Conservation (phyloP, 2,329 filamentous ascomycete species). For the Arthrobotrys iridis region DNA sequence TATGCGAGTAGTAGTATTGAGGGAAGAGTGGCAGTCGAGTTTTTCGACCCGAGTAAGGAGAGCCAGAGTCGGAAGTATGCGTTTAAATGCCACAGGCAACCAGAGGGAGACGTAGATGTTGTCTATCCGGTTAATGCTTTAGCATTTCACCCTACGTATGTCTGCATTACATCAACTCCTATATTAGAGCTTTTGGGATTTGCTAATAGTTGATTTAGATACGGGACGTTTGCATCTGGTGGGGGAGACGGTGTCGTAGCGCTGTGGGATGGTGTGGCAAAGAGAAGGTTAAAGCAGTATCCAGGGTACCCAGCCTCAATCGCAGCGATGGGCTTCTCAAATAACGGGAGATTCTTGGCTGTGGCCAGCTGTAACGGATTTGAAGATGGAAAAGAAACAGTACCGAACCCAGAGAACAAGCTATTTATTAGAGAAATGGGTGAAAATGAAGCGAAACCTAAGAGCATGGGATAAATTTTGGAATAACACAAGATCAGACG, state of each 20-base stretch:
- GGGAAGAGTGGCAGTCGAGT: conserved; percentile 94
- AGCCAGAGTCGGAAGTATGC: conserved; percentile 95
- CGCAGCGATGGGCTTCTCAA: conserved; percentile 78
- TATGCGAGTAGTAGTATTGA: conserved; percentile 95
- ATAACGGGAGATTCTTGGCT: conserved; percentile 79
- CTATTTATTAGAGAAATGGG: conserved; percentile 84
- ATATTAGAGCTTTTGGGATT: background rate
- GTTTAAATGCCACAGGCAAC: conserved; percentile 96
- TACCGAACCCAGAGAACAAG: conserved; percentile 73
- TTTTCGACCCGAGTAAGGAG: conserved; percentile 89
- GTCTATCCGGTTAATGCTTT: conserved; percentile 93
- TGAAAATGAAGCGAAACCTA: conserved; percentile 88
- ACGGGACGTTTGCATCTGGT: conserved; percentile 86
- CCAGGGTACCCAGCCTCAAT: conserved; percentile 83
- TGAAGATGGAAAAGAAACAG: conserved; percentile 85
- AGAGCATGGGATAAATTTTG: conserved; percentile 73
- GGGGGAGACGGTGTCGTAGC: conserved; percentile 92
- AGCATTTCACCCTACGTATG: conserved; percentile 80
- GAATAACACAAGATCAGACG: background rate
- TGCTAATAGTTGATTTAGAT: conserved; percentile 57
- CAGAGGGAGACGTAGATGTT: conserved; percentile 74
- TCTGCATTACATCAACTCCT: conserved; percentile 14
- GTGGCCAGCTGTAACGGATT: conserved; percentile 86
- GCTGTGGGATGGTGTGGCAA: conserved; percentile 90
- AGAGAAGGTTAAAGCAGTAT: conserved; percentile 88